Conservation (phyloP, 2,329 filamentous ascomycete species). For the Chrysosphaeria jannelii region DNA sequence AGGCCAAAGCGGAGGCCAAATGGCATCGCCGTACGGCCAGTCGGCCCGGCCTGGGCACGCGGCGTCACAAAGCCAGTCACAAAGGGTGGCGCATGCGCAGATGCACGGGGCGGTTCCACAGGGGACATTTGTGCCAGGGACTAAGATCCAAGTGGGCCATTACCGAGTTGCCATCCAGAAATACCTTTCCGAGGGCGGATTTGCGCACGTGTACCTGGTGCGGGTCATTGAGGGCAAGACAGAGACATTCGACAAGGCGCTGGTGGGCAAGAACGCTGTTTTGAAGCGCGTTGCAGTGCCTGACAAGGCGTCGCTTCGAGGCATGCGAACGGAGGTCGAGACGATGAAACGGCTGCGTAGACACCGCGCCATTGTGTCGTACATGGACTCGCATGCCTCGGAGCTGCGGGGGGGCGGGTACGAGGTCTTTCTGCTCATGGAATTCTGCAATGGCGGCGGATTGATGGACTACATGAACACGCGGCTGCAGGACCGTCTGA, state of each 20-base stretch:
- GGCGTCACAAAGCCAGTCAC: conserved; percentile 11
- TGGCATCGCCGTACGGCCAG: too few relatives aligned
- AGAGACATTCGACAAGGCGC: too few relatives aligned
- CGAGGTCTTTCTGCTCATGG: conserved; percentile 96
- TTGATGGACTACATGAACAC: conserved; percentile 99
- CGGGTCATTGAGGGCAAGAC: conserved; percentile 51
- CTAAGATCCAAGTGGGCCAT: conserved; percentile 83
- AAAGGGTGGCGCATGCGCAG: conserved; percentile 8
- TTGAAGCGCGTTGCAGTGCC: conserved; percentile 88
- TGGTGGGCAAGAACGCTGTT: conserved; percentile 60
- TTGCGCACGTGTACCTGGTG: conserved; percentile 94
- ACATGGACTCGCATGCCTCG: conserved; percentile 93
- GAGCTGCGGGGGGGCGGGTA: conserved; percentile 80
- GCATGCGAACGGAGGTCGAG: conserved; percentile 95
- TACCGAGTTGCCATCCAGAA: conserved; percentile 87
- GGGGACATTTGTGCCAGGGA: conserved; percentile 75
- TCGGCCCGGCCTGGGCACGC: too few relatives aligned
- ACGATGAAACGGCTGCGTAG: conserved; percentile 99
- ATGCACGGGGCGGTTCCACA: conserved; percentile 16
- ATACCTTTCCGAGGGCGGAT: conserved; percentile 92
- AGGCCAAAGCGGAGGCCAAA: too few relatives aligned
- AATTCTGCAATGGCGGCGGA: conserved; percentile 80
- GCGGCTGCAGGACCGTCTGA: conserved; percentile 76
- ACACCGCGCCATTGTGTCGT: conserved; percentile 84
- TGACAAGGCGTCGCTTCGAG: conserved; percentile 76